Conservation (phyloP, 1,139 yeast genomes). For the Pneumocystis oryctolagi region DNA sequence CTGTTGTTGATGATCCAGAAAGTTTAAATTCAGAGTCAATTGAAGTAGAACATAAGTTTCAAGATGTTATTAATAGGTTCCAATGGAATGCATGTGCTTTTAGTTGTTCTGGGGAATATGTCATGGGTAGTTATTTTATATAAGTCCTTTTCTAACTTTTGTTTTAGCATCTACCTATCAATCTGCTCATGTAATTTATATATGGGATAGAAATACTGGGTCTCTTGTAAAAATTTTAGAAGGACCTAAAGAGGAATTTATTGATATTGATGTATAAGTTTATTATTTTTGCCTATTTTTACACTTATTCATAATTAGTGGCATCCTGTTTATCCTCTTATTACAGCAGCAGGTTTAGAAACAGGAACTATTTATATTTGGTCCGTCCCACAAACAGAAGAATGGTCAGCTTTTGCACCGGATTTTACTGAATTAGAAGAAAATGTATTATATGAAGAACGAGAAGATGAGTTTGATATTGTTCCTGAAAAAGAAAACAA, state of each 20-base stretch:
- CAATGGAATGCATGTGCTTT: slow-evolving; percentile 80
- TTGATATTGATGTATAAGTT: slow-evolving; percentile 37
- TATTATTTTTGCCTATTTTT: not conserved
- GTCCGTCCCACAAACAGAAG: slow-evolving; percentile 73
- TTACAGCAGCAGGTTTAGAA: slow-evolving; percentile 81
- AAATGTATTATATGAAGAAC: slow-evolving; percentile 72
- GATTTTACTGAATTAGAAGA: slow-evolving; percentile 93
- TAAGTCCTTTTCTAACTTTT: not conserved
- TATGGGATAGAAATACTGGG: slow-evolving; percentile 88
- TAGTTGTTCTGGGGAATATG: slow-evolving; percentile 64
- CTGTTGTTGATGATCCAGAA: slow-evolving; percentile 5
- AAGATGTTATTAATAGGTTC: slow-evolving; percentile 73
- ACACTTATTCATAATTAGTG: slow-evolving; percentile 32
- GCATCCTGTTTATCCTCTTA: slow-evolving; percentile 61
- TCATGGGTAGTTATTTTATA: slow-evolving; percentile 33
- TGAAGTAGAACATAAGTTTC: slow-evolving; percentile 67
- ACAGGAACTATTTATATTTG: slow-evolving; percentile 71
- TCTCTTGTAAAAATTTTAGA: slow-evolving; percentile 76
- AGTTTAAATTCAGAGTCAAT: slow-evolving; percentile 37
- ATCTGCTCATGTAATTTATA: slow-evolving; percentile 70
- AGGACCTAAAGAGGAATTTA: slow-evolving; percentile 75
- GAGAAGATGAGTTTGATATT: slow-evolving; percentile 85
- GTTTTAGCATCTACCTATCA: slow-evolving; percentile 56
- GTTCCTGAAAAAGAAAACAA: slow-evolving; percentile 41
- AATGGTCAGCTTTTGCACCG: slow-evolving; percentile 95